phyloP scores from a whole-genome alignment of 805 yeast species.

The Candida easanensis region DNA sequence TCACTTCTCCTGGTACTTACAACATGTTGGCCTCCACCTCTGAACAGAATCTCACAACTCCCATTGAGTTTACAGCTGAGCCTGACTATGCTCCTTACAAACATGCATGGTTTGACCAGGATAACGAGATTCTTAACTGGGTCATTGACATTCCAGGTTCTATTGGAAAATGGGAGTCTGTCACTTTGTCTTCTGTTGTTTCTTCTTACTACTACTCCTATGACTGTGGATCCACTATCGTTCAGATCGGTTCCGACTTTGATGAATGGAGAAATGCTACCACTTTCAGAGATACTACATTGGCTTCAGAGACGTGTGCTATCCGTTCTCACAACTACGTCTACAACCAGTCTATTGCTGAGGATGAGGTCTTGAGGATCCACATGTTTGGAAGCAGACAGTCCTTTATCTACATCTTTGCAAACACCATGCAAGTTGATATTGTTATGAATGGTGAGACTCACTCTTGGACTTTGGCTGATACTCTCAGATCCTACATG shows the following conservation, averaged over 20 bases:
- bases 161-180: constrained; percentile 2
- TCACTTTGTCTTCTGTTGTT: background rate
- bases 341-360: background rate
- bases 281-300: background rate
- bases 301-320: background rate
- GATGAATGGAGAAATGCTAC: constrained; percentile 1
- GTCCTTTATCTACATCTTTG: background rate
- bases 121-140: background rate
- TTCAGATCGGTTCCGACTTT: background rate
- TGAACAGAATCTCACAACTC: background rate
- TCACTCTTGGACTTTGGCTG: background rate
- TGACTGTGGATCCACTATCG: background rate
- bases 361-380: constrained; percentile 1
- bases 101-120: background rate
- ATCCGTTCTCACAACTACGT: background rate
- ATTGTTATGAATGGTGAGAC: background rate
- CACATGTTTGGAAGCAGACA: background rate
- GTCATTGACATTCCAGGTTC: constrained; percentile 2
- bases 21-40: background rate
- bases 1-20: background rate
- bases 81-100: constrained; percentile 1
- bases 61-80: background rate
- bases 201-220: background rate
- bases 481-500: background rate
- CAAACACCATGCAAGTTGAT: background rate